Evolutionary conservation across 345 rosid species (phyloP).

Genomic region (Ceriops tagal): DNA sequence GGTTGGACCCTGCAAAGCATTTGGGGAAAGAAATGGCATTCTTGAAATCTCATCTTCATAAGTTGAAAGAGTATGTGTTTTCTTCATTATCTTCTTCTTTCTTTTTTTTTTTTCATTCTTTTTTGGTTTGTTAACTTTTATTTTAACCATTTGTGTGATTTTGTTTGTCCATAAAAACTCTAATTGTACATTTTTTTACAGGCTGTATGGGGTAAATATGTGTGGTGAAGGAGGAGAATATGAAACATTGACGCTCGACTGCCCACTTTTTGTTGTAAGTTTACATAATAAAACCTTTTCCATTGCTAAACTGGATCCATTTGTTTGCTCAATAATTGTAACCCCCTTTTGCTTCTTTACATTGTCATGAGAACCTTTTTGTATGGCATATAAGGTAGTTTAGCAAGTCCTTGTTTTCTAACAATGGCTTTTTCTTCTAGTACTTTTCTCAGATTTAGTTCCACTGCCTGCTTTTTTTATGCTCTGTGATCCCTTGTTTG

Average conservation of each 20-base stretch:
- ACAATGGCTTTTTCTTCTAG: background rate
- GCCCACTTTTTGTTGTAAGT: slow-evolving; percentile 84
- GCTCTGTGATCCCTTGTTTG: no score
- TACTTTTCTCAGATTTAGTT: no score
- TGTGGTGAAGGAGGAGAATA: slow-evolving; percentile 99
- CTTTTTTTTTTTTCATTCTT: background rate
- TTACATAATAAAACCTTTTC: slow-evolving; percentile 12
- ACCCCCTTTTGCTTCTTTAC: background rate
- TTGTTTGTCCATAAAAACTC: background rate
- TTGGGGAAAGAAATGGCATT: slow-evolving; percentile 77
- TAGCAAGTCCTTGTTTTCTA: background rate
- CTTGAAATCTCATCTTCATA: slow-evolving; percentile 66
- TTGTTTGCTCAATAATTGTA: background rate
- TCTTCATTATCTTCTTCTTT: slow-evolving; percentile 1
- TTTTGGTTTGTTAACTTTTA: slow-evolving; percentile 8
- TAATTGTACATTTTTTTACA: slow-evolving; percentile 22
- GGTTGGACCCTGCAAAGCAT: slow-evolving; percentile 82
- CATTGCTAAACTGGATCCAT: background rate
- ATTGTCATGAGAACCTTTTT: background rate
- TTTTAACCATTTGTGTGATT: slow-evolving; percentile 2
- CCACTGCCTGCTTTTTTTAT: no score
- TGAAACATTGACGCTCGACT: slow-evolving; percentile 90
- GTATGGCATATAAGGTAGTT: background rate
- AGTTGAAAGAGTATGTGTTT: slow-evolving; percentile 75
- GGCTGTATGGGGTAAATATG: slow-evolving; percentile 85